A percentile compares a stretch with the other conserved stretches of the same genome.
phyloP scores from a whole-genome alignment of 1,284 basidiomycete species.

The Leccinum subspadiceum region DNA sequence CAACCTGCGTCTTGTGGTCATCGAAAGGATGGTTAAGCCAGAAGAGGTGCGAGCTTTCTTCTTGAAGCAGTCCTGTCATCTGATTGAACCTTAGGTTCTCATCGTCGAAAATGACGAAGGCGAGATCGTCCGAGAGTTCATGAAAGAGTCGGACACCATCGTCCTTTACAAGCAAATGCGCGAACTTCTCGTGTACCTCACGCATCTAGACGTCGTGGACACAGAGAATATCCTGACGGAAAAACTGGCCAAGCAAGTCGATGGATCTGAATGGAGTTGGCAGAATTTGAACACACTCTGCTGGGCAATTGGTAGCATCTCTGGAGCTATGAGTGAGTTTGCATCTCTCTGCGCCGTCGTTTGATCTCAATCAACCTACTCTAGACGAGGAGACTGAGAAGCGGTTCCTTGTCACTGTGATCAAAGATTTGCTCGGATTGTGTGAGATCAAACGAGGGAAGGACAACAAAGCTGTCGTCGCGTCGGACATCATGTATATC shows the following conservation, averaged over 20 bases:
- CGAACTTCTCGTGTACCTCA: slow-evolving; percentile 94
- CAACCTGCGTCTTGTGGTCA: slow-evolving; percentile 94
- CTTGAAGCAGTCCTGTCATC: slow-evolving; percentile 4
- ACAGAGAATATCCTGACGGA: slow-evolving; percentile 97
- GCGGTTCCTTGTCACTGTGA: slow-evolving; percentile 98
- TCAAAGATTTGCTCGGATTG: slow-evolving; percentile 95
- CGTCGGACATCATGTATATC: slow-evolving; percentile 99
- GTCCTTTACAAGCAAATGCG: slow-evolving; percentile 99
- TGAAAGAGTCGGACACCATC: slow-evolving; percentile 99
- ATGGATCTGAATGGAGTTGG: slow-evolving; percentile 99
- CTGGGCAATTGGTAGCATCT: slow-evolving; percentile 99
- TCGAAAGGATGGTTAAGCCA: slow-evolving; percentile 99
- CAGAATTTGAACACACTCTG: slow-evolving; percentile 98
- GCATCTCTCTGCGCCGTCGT: neutral
- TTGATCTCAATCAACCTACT: slow-evolving; percentile 9
- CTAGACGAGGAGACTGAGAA: slow-evolving; percentile 97
- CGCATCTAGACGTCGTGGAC: slow-evolving; percentile 94
- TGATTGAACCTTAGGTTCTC: slow-evolving; percentile 62
- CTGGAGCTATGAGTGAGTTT: slow-evolving; percentile 94
- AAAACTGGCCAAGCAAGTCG: slow-evolving; percentile 96
- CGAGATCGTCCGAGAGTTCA: slow-evolving; percentile 98
- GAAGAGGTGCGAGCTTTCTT: slow-evolving; percentile 74
- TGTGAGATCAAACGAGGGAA: slow-evolving; percentile 99
- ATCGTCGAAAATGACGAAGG: slow-evolving; percentile 99
- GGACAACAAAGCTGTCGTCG: slow-evolving; percentile 99